Percentiles rank a stretch among this genome's conserved stretches.
These are phyloP conservation scores for Termitomyces sp. DNA, from an alignment of 768 basidiomycete genomes.

Conservation along the genomic window DNA sequence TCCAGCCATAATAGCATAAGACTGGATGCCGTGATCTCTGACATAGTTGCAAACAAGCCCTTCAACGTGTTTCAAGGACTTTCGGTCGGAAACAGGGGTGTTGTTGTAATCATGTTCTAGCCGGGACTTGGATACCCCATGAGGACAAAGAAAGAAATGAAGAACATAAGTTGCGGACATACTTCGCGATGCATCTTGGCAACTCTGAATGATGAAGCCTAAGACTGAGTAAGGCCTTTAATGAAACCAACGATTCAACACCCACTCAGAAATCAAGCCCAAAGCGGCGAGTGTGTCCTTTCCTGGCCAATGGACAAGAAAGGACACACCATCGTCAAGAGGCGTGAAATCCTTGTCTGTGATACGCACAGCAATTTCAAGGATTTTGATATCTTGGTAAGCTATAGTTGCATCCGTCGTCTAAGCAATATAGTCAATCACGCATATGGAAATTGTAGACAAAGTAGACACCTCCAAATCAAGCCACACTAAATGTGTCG, in stretches of 20 bases:
- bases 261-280: neutral
- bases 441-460: neutral
- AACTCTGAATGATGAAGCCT: neutral
- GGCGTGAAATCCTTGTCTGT: conserved; percentile 4
- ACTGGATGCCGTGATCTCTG: neutral
- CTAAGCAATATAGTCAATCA: neutral
- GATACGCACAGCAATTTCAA: conserved; percentile 5
- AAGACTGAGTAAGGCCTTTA: neutral
- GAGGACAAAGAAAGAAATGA: neutral
- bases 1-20: conserved; percentile 5
- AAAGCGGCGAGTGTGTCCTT: neutral
- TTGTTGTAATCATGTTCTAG: neutral
- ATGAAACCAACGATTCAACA: neutral
- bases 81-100: neutral
- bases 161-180: neutral
- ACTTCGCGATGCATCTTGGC: neutral
- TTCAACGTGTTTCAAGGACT: conserved; percentile 1
- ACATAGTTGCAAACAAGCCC: neutral
- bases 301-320: conserved; percentile 4
- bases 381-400: neutral
- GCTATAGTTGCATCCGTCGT: neutral
- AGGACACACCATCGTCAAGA: conserved; percentile 5
- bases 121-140: neutral
- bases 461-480: neutral
- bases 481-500: neutral